Evolutionary conservation across 768 basidiomycete genomes (phyloP), one percentile per base, ranked within the genome.

Genomic region (Suillus plorans): DNA sequence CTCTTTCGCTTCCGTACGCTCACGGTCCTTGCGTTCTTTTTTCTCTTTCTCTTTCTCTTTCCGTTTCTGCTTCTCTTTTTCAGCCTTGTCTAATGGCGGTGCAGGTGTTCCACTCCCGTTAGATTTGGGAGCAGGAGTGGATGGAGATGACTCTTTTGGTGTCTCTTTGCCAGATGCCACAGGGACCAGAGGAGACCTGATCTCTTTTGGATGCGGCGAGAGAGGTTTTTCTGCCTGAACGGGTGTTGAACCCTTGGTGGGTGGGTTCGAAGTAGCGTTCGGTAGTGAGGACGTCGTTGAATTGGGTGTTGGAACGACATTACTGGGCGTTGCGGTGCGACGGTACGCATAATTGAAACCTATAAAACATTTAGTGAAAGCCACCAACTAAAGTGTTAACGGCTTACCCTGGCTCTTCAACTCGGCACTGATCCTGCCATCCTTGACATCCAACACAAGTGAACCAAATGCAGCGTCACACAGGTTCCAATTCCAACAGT

Each of bases 401-500:
- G 39, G 76, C 82, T 62, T 61, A 91, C 95, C 97, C 82, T 96
- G 93, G 70, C 91, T 93, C 78, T 91, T 96, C 66, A 96, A 83
- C 74, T 99, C 96, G 0, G 91, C 90, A 64, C 93, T 95, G 55
- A 99, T 87, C 58, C 96, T 83, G 8, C 97, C 95, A 65, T 99
- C 96, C 70, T 91, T 91, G 70, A 99, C 80, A 69, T 97, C 95
- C 53, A 99, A 80, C 1, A 97, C 80, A 41, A 99, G 83, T 13
- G 88, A 88, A 2, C 97, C 97, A 66, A 90, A 97, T 2, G 95
- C 92, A 7, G 97, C 97, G 70, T 99, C 97, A 68, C 95, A 95
- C 50, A 99, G 79, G 72, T 98, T 97, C 97, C 97, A 97, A 74
- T 97, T 95, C 97, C 97, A 98, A 74, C 94, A 95, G 75, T 97